A percentile compares a stretch with the other conserved stretches of the same genome.
phyloP scores from a whole-genome alignment of 2,329 filamentous ascomycete species.

The Diplocarpon rosae region DNA sequence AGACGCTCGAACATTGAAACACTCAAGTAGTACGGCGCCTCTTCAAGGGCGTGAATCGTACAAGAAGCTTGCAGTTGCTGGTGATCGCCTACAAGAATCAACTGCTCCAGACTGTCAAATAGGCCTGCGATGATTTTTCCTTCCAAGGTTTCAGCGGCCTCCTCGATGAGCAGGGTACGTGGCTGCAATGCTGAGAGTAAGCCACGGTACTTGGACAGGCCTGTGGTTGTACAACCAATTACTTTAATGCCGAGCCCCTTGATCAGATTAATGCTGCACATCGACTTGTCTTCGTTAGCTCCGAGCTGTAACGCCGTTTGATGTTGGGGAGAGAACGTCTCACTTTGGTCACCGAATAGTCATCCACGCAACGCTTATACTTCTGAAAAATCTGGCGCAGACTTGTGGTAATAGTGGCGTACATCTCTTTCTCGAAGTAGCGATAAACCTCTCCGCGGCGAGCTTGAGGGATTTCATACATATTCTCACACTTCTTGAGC shows the following conservation, averaged over 20 bases:
- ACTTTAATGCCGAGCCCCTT: conserved; percentile 48
- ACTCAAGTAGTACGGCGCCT: conserved; percentile 47
- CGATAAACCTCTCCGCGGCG: conserved; percentile 25
- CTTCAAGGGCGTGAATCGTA: conserved; percentile 41
- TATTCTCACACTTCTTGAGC: conserved; percentile 9
- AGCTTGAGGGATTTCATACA: conserved; percentile 21
- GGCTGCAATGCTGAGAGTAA: conserved; percentile 50
- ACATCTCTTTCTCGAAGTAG: conserved; percentile 21
- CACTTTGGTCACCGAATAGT: conserved; percentile 18
- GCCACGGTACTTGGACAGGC: conserved; percentile 56
- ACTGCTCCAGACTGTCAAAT: conserved; percentile 49
- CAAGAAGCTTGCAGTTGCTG: conserved; percentile 54
- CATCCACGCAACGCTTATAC: conserved; percentile 16
- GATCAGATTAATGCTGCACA: conserved; percentile 28
- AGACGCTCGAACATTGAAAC: conserved; percentile 60
- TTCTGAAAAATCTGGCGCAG: conserved; percentile 11
- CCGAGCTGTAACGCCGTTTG: not conserved
- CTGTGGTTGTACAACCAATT: conserved; percentile 47
- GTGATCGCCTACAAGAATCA: conserved; percentile 60
- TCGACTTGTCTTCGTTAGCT: conserved; percentile 14
- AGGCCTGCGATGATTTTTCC: conserved; percentile 47
- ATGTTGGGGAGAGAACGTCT: not conserved
- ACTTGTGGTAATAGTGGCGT: conserved; percentile 12
- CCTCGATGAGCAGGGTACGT: conserved; percentile 54
- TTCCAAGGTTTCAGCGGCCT: conserved; percentile 51